Evolutionary conservation across 2,329 filamentous ascomycete genomes (phyloP), one percentile per base, ranked within the genome.

Genomic region (Epichloe gansuensis): DNA sequence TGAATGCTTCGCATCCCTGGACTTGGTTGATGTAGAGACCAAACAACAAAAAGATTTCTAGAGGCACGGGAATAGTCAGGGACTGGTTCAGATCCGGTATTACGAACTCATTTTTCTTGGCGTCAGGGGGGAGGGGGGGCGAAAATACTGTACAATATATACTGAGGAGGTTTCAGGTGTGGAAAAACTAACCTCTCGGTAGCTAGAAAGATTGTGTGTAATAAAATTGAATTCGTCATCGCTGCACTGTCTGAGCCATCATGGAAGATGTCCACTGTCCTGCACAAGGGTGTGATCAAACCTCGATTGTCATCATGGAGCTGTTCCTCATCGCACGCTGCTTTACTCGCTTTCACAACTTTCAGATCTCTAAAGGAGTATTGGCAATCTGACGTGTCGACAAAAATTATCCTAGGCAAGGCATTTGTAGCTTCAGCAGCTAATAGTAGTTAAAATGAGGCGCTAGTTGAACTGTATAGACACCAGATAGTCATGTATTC

Each of bases 391-490:
- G 31, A 31, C 9, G 9, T 31, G 31, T 31, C 31, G 21, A 35
- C 27, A 25, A 35, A 41, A 12, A 44, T 6, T 17, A 31, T 41
- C 31, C 17, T 38, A 34, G 27, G 42, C 39, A 49, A 34, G 42
- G 21, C 31, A 38, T 21, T 42, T 34, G 21, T 25, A 35, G 43
- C 38, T 36, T 31, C 38, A 13, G 48, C 23, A 44, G 43, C 48
- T 47, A 35, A n/a, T 47, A 21, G 39, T 38, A 47, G 27, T 47
- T 39, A 50, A 50, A 39, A 50, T 44, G 34, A 53, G 43, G 48
- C 53, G 53, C 53, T 48, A 43, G 46, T 52, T 51, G 52, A 39
- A 31, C 13, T 47, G 51, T 25, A 52, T 49, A 47, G 50, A 52
- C 53, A 48, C 47, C 43, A 40, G 45, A 47, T 47, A 31, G 31